These are phyloP conservation scores for Fusarium cicatricum DNA, from an alignment of 2,329 filamentous ascomycete species.

Conservation along the genomic window DNA sequence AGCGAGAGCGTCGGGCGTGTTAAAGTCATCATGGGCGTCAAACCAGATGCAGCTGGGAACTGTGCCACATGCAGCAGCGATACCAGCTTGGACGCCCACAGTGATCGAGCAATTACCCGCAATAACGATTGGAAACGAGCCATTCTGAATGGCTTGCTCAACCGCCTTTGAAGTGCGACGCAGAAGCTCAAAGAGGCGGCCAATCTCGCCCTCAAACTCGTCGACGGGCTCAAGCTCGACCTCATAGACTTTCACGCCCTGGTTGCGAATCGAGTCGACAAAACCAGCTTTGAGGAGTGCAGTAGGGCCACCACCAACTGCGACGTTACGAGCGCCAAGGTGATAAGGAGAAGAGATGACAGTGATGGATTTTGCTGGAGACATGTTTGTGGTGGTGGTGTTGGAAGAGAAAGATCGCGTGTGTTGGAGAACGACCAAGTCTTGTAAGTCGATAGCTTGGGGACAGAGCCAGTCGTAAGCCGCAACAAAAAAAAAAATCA, in stretches of 20 bases:
- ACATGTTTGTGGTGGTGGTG: background rate
- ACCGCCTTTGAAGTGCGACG: slow-evolving; percentile 48
- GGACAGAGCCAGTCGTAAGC: too few relatives aligned
- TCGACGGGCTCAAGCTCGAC: slow-evolving; percentile 43
- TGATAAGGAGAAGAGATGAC: slow-evolving; percentile 53
- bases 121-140: slow-evolving; percentile 50
- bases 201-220: slow-evolving; percentile 51
- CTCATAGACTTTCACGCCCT: slow-evolving; percentile 37
- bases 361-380: slow-evolving; percentile 39
- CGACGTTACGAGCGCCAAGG: slow-evolving; percentile 47
- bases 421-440: background rate
- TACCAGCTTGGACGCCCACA: slow-evolving; percentile 48
- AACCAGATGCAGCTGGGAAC: slow-evolving; percentile 51
- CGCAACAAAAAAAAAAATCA: too few relatives aligned
- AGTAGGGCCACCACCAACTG: slow-evolving; percentile 49
- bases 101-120: slow-evolving; percentile 51
- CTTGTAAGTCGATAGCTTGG: background rate
- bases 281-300: slow-evolving; percentile 44
- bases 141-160: slow-evolving; percentile 31
- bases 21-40: slow-evolving; percentile 54
- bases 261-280: slow-evolving; percentile 35
- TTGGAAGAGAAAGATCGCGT: background rate
- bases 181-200: slow-evolving; percentile 50
- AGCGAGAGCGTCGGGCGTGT: slow-evolving; percentile 38
- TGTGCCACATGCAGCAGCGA: slow-evolving; percentile 23